Evolutionary conservation across 2,329 filamentous ascomycete species (phyloP).

Genomic region (Diaporthe sp.): DNA sequence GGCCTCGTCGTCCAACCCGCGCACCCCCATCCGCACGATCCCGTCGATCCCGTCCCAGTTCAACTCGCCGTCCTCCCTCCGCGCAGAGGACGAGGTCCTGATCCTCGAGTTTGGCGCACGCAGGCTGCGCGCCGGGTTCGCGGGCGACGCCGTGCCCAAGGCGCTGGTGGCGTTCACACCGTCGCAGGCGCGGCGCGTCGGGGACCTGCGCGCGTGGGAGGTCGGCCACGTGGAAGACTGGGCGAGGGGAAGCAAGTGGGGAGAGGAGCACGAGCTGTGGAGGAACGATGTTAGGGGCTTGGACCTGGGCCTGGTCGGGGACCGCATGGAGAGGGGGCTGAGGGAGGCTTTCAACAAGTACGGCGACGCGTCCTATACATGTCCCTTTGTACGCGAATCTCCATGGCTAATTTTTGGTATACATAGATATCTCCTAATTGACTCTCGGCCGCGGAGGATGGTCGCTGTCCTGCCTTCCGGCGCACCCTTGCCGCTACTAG

Average conservation of each 20-base stretch:
- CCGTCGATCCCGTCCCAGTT: constrained; percentile 68
- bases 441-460: constrained; percentile 81
- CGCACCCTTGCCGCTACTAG: constrained; percentile 83
- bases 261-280: constrained; percentile 81
- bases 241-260: constrained; percentile 70
- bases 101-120: constrained; percentile 88
- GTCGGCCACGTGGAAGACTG: constrained; percentile 64
- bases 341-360: constrained; percentile 87
- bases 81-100: constrained; percentile 86
- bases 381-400: not conserved
- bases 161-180: constrained; percentile 78
- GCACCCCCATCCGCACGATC: constrained; percentile 71
- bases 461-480: constrained; percentile 83
- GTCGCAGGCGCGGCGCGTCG: constrained; percentile 81
- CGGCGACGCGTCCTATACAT: constrained; percentile 51
- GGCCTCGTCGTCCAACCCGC: constrained; percentile 57
- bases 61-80: constrained; percentile 71
- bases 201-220: constrained; percentile 84
- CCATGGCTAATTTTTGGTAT: constrained; percentile 31
- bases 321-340: constrained; percentile 87
- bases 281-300: constrained; percentile 78
- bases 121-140: constrained; percentile 85
- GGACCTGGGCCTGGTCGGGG: constrained; percentile 85
- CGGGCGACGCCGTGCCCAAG: constrained; percentile 85
- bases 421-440: constrained; percentile 74